Conservation (phyloP, 1,284 basidiomycete species). For the Cutaneotrichosporon spelunceum region DNA sequence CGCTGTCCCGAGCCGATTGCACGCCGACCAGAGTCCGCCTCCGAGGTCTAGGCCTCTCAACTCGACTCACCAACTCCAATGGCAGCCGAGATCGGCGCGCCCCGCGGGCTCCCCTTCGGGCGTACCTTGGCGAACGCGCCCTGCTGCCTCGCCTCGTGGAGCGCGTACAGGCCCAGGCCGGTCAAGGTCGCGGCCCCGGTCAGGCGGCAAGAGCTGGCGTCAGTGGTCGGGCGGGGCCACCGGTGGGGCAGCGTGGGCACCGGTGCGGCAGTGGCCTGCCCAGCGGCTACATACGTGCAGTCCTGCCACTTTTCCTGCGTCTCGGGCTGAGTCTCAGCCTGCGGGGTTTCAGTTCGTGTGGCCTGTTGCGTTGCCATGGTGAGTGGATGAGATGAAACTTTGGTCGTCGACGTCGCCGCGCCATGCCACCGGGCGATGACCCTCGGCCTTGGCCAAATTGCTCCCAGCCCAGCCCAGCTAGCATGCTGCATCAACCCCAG, state of each 20-base stretch:
- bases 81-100: slow-evolving; percentile 34
- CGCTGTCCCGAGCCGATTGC: no score
- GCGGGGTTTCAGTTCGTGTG: no score
- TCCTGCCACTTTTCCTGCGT: slow-evolving; percentile 7
- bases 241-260: background rate
- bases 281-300: slow-evolving; percentile 2
- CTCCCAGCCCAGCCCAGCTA: no score
- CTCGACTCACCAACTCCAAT: slow-evolving; percentile 43
- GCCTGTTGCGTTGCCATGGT: slow-evolving; percentile 3
- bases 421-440: no score
- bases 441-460: no score
- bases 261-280: no score
- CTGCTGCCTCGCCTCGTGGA: slow-evolving; percentile 38
- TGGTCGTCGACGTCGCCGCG: background rate
- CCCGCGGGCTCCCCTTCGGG: slow-evolving; percentile 35
- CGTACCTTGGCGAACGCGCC: slow-evolving; percentile 40
- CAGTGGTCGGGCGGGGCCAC: background rate
- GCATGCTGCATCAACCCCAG: no score
- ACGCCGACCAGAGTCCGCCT: no score
- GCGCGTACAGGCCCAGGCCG: slow-evolving; percentile 45
- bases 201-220: slow-evolving; percentile 42
- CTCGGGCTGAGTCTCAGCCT: no score
- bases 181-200: slow-evolving; percentile 42
- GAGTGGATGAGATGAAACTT: background rate
- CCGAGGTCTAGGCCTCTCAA: no score